Conservation (phyloP, 371 early-diverging fungal genomes). For the Lichtheimia corymbifera region DNA sequence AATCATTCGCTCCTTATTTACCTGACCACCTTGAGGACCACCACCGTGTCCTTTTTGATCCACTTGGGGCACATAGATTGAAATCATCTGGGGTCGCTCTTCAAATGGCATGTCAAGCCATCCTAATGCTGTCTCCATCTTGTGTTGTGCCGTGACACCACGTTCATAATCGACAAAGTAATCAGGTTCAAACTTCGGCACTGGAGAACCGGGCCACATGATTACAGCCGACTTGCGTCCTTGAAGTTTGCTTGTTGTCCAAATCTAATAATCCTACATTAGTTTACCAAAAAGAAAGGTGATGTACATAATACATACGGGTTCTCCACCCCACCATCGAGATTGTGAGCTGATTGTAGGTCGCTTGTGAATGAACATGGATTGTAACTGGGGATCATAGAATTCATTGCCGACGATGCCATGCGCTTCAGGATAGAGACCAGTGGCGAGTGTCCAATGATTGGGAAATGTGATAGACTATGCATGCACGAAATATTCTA, state of each 20-base stretch:
- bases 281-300: too few species aligned
- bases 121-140: constrained; percentile 61
- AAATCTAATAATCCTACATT: constrained; percentile 58
- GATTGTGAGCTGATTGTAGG: constrained; percentile 49
- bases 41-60: constrained; percentile 80
- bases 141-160: constrained; percentile 48
- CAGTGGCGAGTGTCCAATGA: constrained; percentile 92
- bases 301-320: constrained; percentile 47
- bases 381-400: constrained; percentile 74
- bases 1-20: constrained; percentile 19
- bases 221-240: constrained; percentile 68
- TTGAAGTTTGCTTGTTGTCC: constrained; percentile 81
- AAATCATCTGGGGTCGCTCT: constrained; percentile 75
- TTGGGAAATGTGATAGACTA: constrained; percentile 89
- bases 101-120: constrained; percentile 80
- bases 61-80: constrained; percentile 81
- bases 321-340: constrained; percentile 93
- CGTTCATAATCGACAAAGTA: constrained; percentile 62
- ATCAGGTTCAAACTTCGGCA: constrained; percentile 62
- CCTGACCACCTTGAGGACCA: constrained; percentile 72
- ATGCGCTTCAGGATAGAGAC: constrained; percentile 88
- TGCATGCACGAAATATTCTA: background rate
- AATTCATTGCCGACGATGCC: constrained; percentile 93
- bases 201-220: constrained; percentile 91
- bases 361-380: constrained; percentile 78